Evolutionary conservation across 2,329 filamentous ascomycete species (phyloP), one percentile per base, ranked within the genome.

Genomic region (Cladosporium cucumerinum): DNA sequence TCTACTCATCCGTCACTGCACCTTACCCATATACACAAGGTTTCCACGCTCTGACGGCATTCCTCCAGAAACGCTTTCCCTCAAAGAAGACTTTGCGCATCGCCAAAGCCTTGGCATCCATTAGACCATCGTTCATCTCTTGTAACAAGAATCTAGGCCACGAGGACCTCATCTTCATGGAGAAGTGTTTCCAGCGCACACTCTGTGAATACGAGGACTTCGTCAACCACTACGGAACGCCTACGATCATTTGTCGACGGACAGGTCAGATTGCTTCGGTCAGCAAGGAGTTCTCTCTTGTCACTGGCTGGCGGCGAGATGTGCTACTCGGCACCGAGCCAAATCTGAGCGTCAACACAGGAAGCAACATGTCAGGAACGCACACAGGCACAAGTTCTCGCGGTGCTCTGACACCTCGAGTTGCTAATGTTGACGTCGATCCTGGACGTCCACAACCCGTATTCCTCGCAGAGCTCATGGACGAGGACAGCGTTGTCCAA

Each of bases 181-280:
- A 99, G 77, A 96, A 96, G 79, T 96, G 91, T 73, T 92, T 98
- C 74, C 95, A 99, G 78, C 87, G 95, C 43, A 96, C 92, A 0
- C 82, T 98, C 12, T 92, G 93, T 73, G 93, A 97, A 75, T 96
- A 96, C 72, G 92, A 98, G 74, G 92, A 96, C 69, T 95, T 96
- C 70, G 90, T 97, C 81, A 88, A 91, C 65, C 88, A 92, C 68
- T 92, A 90, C 66, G 92, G 92, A 46, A 96, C 93, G 4, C 95
- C 95, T 0, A 96, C 93, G 0, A 87, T 99, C 65, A 92, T 98
- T 28, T 96, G 92, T 73, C 88, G 95, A 57, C 87, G 95, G 57
- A 97, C 93, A 0, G 95, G 95, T 59, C 95, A 98, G 76, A 88
- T 99, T n/a, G 93, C 93, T 0, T 92, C 92, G 3, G 92, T 96